Evolutionary conservation across 768 basidiomycete species (phyloP).

Genomic region (Suillus weaverae): DNA sequence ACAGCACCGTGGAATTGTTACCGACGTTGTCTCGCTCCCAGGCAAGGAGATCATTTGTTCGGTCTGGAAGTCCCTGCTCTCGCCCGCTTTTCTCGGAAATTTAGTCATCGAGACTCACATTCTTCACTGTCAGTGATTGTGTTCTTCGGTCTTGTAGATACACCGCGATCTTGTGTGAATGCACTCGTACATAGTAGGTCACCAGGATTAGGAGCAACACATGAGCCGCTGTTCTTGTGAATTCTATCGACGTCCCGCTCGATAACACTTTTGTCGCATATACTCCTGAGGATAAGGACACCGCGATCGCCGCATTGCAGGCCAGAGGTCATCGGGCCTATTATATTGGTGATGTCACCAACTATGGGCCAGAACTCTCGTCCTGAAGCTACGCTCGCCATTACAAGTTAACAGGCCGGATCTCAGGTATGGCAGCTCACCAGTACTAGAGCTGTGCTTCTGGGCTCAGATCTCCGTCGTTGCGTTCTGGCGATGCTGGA

Average conservation of each 20-base stretch:
- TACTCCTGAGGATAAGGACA: constrained; percentile 48
- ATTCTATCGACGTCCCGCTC: constrained; percentile 37
- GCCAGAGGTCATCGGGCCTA: constrained; percentile 31
- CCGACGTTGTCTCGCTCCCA: constrained; percentile 29
- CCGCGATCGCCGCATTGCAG: constrained; percentile 30
- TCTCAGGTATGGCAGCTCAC: constrained; percentile 38
- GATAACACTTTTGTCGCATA: constrained; percentile 42
- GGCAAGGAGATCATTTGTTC: constrained; percentile 39
- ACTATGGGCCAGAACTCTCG: constrained; percentile 53
- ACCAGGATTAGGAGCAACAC: constrained; percentile 51
- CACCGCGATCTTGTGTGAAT: constrained; percentile 41
- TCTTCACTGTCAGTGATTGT: background rate
- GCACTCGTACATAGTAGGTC: constrained; percentile 36
- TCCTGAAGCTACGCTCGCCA: constrained; percentile 49
- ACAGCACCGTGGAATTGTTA: constrained; percentile 6
- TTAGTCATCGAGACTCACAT: background rate
- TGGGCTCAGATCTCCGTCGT: constrained; percentile 30
- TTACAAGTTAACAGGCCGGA: constrained; percentile 25
- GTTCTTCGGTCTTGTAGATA: constrained; percentile 45
- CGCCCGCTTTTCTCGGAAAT: background rate
- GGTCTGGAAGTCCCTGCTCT: background rate
- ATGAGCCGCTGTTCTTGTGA: constrained; percentile 43
- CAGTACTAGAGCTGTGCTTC: constrained; percentile 48
- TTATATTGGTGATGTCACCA: constrained; percentile 54
- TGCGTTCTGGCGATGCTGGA: constrained; percentile 42